These are phyloP conservation scores for Kwoniella sp. DNA, from an alignment of 768 basidiomycete genomes.

Conservation along the genomic window DNA sequence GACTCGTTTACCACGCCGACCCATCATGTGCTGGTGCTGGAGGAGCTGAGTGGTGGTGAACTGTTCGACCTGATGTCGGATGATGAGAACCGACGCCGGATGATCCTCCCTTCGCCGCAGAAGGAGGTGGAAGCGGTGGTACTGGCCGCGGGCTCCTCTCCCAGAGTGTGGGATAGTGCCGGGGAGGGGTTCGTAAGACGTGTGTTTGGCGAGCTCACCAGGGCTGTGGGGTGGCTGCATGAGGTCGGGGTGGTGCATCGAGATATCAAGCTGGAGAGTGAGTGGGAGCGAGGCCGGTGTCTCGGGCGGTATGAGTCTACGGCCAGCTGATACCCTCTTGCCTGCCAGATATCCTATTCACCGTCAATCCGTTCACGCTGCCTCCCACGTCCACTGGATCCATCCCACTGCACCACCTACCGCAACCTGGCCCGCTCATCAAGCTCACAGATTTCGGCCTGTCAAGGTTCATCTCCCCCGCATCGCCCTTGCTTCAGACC, in stretches of 20 bases:
- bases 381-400: conserved; percentile 39
- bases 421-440: conserved; percentile 59
- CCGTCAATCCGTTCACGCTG: conserved; percentile 54
- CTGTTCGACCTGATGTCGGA: conserved; percentile 66
- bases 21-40: conserved; percentile 74
- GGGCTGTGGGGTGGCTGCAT: conserved; percentile 84
- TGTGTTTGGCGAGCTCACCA: conserved; percentile 71
- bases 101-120: conserved; percentile 50
- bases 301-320: too few relatives aligned
- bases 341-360: conserved; percentile 67
- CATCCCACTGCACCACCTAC: conserved; percentile 32
- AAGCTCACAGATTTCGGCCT: conserved; percentile 87
- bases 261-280: conserved; percentile 73
- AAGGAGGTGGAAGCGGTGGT: not conserved
- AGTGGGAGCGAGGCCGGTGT: too few relatives aligned
- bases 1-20: conserved; percentile 66
- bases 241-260: conserved; percentile 77
- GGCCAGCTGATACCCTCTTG: not conserved
- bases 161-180: conserved; percentile 1
- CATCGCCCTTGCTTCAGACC: conserved; percentile 62
- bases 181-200: conserved; percentile 57
- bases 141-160: not conserved
- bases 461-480: conserved; percentile 72
- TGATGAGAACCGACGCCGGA: conserved; percentile 47
- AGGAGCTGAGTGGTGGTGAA: conserved; percentile 73